Percentiles rank a stretch among this genome's conserved stretches.
Conservation (phyloP, 2,329 filamentous ascomycete genomes). For the Penicillium sp. region DNA sequence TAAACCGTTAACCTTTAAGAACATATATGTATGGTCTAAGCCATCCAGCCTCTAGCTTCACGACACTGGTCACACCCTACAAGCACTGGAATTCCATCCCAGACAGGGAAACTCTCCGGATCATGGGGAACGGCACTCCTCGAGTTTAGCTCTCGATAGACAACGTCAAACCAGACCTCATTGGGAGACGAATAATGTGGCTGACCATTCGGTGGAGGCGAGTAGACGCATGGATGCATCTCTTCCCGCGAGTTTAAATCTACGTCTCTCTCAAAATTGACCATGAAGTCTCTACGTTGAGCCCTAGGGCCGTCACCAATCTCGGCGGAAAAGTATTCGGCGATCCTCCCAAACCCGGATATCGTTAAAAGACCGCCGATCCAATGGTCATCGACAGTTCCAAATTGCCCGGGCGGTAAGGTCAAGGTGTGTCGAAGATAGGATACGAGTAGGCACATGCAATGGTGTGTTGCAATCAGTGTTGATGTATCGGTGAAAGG, state of each 20-base stretch:
- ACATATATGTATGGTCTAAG: conserved; percentile 18
- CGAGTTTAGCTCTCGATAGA: conserved; percentile 26
- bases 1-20: neutral
- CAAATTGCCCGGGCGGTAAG: conserved; percentile 27
- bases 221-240: conserved; percentile 36
- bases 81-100: conserved; percentile 32
- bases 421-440: conserved; percentile 36
- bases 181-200: conserved; percentile 27
- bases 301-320: conserved; percentile 40
- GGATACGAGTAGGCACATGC: conserved; percentile 36
- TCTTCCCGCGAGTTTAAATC: conserved; percentile 34
- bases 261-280: conserved; percentile 40
- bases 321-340: conserved; percentile 42
- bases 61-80: conserved; percentile 35
- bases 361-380: conserved; percentile 39
- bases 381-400: conserved; percentile 32
- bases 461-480: conserved; percentile 40
- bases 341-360: conserved; percentile 36
- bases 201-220: conserved; percentile 24
- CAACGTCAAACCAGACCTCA: conserved; percentile 40
- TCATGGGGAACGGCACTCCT: conserved; percentile 30
- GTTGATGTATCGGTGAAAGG: conserved; percentile 39
- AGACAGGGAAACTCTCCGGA: conserved; percentile 30
- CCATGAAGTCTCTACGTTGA: conserved; percentile 42
- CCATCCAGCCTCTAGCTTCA: conserved; percentile 26